Evolutionary conservation across 257 asterid species (phyloP).

Genomic region (Cordia subcordata): DNA sequence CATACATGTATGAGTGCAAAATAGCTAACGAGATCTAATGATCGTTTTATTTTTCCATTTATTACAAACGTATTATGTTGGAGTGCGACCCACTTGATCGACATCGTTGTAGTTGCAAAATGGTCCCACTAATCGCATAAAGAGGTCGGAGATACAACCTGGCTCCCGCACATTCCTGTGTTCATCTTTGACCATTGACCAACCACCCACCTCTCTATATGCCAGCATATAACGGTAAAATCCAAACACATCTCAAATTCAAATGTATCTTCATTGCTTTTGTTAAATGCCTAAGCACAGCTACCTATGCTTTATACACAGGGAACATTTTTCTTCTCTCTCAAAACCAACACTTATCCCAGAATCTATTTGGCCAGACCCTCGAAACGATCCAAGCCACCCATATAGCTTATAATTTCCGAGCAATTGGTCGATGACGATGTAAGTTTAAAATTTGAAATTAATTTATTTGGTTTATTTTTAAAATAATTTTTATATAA

Average conservation of each 20-base stretch:
- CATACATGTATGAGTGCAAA: too few species aligned
- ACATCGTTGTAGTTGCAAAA: constrained; percentile 18
- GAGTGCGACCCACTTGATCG: constrained; percentile 24
- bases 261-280: neutral
- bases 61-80: neutral
- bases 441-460: too few species aligned
- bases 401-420: too few species aligned
- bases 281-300: too few species aligned
- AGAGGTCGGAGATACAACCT: constrained; percentile 22
- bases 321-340: too few species aligned
- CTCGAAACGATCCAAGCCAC: neutral
- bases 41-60: constrained; percentile 1
- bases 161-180: constrained; percentile 61
- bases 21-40: constrained; percentile 4
- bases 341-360: too few species aligned
- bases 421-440: too few species aligned
- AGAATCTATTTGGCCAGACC: constrained; percentile 19
- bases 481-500: too few species aligned
- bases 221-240: neutral
- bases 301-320: too few species aligned
- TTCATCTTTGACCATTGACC: constrained; percentile 71
- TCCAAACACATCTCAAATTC: neutral
- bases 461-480: too few species aligned
- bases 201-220: neutral
- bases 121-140: neutral